These are phyloP conservation scores for Tuber melanosporum DNA, from an alignment of 495 filamentous ascomycete genomes.

Conservation along the genomic window DNA sequence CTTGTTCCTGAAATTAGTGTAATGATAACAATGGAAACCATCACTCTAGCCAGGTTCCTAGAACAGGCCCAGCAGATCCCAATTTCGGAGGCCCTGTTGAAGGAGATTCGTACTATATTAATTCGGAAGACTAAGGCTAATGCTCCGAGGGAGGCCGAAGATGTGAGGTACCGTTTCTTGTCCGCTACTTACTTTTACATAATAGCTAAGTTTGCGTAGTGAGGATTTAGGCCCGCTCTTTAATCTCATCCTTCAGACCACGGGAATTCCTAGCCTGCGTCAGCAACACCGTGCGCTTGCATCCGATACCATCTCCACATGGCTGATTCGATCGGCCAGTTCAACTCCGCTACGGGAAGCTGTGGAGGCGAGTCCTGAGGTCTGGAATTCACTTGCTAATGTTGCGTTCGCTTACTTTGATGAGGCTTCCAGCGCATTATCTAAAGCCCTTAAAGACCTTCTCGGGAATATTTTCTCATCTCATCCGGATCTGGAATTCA, in stretches of 20 bases:
- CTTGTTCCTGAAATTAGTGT: not conserved
- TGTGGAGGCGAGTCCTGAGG: not conserved
- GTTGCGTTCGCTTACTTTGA: conserved; percentile 29
- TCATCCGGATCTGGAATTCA: not conserved
- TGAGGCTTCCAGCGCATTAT: conserved; percentile 26
- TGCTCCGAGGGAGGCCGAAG: not conserved
- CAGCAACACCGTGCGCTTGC: conserved; percentile 35
- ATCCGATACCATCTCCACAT: conserved; percentile 32
- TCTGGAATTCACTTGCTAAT: conserved; percentile 21
- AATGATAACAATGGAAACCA: not conserved
- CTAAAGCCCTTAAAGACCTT: conserved; percentile 39
- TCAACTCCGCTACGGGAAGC: not conserved
- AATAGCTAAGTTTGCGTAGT: not conserved
- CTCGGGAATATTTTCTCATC: conserved; percentile 26
- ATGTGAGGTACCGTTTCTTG: not conserved
- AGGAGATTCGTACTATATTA: conserved; percentile 7
- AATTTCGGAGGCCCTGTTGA: conserved; percentile 10
- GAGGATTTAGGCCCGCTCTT: conserved; percentile 18
- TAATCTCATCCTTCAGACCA: conserved; percentile 25
- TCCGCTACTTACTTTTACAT: not conserved
- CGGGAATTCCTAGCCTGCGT: conserved; percentile 18
- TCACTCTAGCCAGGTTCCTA: conserved; percentile 6
- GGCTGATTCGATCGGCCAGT: conserved; percentile 27
- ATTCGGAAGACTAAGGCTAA: conserved; percentile 11
- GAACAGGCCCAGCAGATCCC: not conserved